These are phyloP conservation scores for Alternaria sp. DNA, from an alignment of 2,329 filamentous ascomycete species.

Conservation along the genomic window DNA sequence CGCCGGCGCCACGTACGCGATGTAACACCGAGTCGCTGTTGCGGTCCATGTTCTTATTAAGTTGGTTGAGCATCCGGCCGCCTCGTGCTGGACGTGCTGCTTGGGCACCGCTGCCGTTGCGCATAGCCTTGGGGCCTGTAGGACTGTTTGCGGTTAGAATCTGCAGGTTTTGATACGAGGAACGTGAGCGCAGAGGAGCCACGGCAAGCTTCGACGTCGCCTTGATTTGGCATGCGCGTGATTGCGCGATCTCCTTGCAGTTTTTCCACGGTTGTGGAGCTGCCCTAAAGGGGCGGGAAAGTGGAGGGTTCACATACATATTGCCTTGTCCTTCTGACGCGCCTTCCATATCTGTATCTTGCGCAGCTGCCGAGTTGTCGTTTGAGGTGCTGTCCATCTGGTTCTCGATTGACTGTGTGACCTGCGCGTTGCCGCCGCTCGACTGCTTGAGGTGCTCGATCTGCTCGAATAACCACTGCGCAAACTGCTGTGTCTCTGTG, in stretches of 20 bases:
- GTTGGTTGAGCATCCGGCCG: slow-evolving; percentile 83
- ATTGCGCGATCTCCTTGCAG: background rate
- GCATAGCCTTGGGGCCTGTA: slow-evolving; percentile 94
- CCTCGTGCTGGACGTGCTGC: slow-evolving; percentile 53
- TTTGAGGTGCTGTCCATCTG: slow-evolving; percentile 31
- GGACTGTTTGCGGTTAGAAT: slow-evolving; percentile 67
- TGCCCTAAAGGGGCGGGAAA: background rate
- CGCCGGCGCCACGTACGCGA: slow-evolving; percentile 74
- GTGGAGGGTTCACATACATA: slow-evolving; percentile 47
- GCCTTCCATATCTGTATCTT: slow-evolving; percentile 76
- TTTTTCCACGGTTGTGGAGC: background rate
- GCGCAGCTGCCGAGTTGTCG: slow-evolving; percentile 44
- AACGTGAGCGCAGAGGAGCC: background rate
- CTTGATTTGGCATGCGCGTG: background rate
- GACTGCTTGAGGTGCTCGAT: slow-evolving; percentile 72
- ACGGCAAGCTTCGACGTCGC: background rate
- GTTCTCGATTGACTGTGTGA: slow-evolving; percentile 25
- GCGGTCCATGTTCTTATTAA: slow-evolving; percentile 83
- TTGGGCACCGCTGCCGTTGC: slow-evolving; percentile 64
- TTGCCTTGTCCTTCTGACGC: slow-evolving; percentile 51
- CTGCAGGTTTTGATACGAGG: background rate
- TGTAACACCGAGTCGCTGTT: slow-evolving; percentile 77
- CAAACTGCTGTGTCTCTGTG: slow-evolving; percentile 80
- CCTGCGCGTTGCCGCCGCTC: slow-evolving; percentile 51
- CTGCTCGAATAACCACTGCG: slow-evolving; percentile 91